Evolutionary conservation across 2,329 filamentous ascomycete genomes (phyloP), one percentile per base, ranked within the genome.

Genomic region (Zymoseptoria brevis): DNA sequence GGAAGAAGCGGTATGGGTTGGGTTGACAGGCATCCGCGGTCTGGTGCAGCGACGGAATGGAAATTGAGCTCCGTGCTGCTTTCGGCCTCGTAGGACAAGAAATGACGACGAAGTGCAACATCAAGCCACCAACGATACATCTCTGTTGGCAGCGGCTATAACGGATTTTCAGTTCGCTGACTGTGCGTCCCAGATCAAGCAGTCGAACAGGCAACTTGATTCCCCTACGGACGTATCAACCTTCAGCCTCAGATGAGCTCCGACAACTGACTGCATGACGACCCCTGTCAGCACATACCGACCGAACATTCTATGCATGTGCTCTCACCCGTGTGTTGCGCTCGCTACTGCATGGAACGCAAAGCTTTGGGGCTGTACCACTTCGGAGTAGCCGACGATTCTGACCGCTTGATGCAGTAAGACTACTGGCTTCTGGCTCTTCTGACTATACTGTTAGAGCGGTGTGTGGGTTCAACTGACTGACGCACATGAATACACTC

Each of bases 1-100:
- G 0, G 90, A 95, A 67, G 90, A 96, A 75, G 89, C 90, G 1
- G 75, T 95, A 19, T 89, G 88, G 76, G 83, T 94, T 69, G 89
- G 86, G 0, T 73, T 95, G 71, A 87, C 86, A 68, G 83, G 84
- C 1, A 70, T 94, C 69, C 82, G 85, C 69, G 79, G 60, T 11
- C 52, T 71, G 1, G 64, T 73, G n/a, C 68, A 69, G 53, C 59
- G 59, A 22, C 67, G 71, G 56, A 61, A 58, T 54, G 48, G 48
- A 29, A 35, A 41, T 41, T 62, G 56, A 62, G 13, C 22, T 41
- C 13, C 29, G 16, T 35, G 35, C 35, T 45, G 35, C 35, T 45
- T 45, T 45, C 35, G 35, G 35, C 35, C 3, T 45, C 6, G 35
- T 45, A n/a, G 11, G 5, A 45, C 35, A 45, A 45, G 35, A n/a